Evolutionary conservation across 768 basidiomycete genomes (phyloP), one percentile per base, ranked within the genome.

Genomic region (Psilocybe subaeruginosa): DNA sequence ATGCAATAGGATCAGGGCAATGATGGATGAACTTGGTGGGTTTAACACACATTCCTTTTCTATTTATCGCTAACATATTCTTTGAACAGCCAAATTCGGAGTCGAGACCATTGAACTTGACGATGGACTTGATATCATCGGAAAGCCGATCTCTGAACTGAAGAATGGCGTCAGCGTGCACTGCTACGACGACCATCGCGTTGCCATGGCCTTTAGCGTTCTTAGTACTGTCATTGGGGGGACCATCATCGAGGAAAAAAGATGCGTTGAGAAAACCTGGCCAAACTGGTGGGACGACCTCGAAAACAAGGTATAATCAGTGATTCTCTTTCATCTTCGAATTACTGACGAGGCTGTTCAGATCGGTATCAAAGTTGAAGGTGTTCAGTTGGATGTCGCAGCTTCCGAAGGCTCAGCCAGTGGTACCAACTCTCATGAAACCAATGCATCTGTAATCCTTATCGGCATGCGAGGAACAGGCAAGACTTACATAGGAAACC

Each of bases 231-330:
- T 93, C 3, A 76, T 94, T 43, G 76, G 82, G 35, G 85, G 83
- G n/a, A 91, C 92, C 2, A 78, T 93, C 64, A 81, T 99, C 30
- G 95, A 98, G 70, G 97, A 99, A 78, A 97, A 97, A 76, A 82
- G 96, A 56, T 98, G 97, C 70, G 97, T 99, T 33, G 97, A 97
- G 76, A 99, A 99, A 84, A 99, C 97, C 0, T 99, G 97, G 97
- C 97, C 97, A 0, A 96, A 95, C 72, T 99, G 96, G 94, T 99
- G 97, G 96, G 97, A 99, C 71, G 97, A 99, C 74, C 81, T 99
- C 27, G 86, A 93, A 72, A 95, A 93, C 79, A 97, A 97, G 86
- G 93, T 92, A 54, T 2, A 78, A 59, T 17, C 17, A 14, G 41
- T 59, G 14, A 39, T 45, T n/a, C 8, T 49, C 45, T 58, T 52